Conservation (phyloP, 306 rosid genomes). For the Lagenaria siceraria region DNA sequence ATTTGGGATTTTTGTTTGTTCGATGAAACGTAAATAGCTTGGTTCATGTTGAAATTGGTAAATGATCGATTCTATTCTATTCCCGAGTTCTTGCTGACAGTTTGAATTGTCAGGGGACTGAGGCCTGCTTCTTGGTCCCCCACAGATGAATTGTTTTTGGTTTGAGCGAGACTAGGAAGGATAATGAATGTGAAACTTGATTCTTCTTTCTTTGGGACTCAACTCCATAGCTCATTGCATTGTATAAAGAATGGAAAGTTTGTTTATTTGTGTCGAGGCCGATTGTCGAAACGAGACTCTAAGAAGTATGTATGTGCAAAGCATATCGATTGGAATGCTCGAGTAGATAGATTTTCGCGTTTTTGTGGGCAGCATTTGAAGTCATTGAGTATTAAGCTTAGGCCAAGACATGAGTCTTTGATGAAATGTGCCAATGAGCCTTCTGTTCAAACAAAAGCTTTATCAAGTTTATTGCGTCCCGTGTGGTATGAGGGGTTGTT, state of each 20-base stretch:
- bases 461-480: constrained; percentile 36
- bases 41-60: neutral
- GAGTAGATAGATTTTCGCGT: constrained; percentile 37
- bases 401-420: constrained; percentile 30
- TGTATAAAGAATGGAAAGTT: constrained; percentile 18
- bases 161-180: constrained; percentile 17
- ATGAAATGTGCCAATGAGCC: constrained; percentile 51
- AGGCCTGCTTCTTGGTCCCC: constrained; percentile 52
- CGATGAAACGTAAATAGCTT: neutral
- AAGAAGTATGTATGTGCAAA: constrained; percentile 32
- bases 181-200: constrained; percentile 46
- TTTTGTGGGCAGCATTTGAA: constrained; percentile 53
- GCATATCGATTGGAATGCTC: constrained; percentile 33
- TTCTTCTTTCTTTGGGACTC: constrained; percentile 43
- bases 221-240: constrained; percentile 30
- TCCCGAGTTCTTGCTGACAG: constrained; percentile 6
- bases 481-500: constrained; percentile 65
- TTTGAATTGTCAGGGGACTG: constrained; percentile 30
- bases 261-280: constrained; percentile 22
- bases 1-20: neutral
- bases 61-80: constrained; percentile 13
- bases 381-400: constrained; percentile 32
- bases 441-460: constrained; percentile 29
- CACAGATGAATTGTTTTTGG: constrained; percentile 20
- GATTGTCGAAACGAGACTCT: constrained; percentile 18